Evolutionary conservation across 305 asterid species (phyloP).

Genomic region (Fraxinus latifolia): DNA sequence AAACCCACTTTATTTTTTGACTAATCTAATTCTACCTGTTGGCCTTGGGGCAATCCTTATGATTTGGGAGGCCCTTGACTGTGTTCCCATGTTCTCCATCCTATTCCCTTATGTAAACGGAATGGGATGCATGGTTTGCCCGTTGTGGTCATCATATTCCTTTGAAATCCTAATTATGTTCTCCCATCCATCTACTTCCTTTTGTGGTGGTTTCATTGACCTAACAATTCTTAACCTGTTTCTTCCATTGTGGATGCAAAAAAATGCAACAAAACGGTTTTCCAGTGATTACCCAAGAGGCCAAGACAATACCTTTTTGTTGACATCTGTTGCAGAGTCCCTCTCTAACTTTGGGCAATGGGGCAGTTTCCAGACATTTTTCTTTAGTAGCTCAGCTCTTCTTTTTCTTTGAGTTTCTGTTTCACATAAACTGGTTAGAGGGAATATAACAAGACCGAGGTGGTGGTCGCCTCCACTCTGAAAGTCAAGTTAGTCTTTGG

Average conservation of each 20-base stretch:
- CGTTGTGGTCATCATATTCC: background rate
- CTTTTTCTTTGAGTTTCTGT: background rate
- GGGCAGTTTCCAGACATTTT: background rate
- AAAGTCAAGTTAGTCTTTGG: background rate
- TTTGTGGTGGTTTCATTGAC: background rate
- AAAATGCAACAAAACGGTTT: background rate
- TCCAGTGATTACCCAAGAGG: background rate
- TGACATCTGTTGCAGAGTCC: background rate
- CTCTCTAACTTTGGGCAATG: background rate
- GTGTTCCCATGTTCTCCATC: background rate
- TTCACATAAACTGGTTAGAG: background rate
- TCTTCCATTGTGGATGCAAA: background rate
- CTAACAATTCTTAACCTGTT: background rate
- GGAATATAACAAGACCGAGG: background rate
- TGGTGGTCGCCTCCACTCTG: background rate
- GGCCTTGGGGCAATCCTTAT: background rate
- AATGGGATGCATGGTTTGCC: background rate
- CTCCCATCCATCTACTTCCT: background rate
- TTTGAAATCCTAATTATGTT: background rate
- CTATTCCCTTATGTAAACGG: background rate
- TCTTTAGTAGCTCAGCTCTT: background rate
- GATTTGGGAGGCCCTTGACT: background rate
- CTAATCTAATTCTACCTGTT: background rate
- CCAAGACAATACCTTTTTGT: background rate
- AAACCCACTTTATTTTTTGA: too few relatives aligned